phyloP scores from a whole-genome alignment of 352 stramenopile species.

The Globisporangium barbulae region DNA sequence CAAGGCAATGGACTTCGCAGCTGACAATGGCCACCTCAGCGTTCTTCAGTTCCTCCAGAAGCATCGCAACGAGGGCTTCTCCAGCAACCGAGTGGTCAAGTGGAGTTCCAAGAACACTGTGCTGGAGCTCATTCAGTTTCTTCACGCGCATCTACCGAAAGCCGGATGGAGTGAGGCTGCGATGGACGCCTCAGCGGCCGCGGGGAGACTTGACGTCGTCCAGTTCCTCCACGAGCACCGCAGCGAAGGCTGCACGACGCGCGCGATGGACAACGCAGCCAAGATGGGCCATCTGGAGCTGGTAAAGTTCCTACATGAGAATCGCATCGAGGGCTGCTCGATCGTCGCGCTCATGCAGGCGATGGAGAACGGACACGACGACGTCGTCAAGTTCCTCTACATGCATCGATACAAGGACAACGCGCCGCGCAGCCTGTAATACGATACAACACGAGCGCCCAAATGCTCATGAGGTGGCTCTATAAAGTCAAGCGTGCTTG shows the following conservation, averaged over 20 bases:
- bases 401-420: constrained; percentile 18
- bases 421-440: constrained; percentile 9
- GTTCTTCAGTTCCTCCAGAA: constrained; percentile 22
- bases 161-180: constrained; percentile 16
- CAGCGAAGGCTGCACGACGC: constrained; percentile 11
- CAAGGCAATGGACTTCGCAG: constrained; percentile 16
- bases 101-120: constrained; percentile 12
- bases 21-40: constrained; percentile 17
- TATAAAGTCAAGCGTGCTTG: too few relatives aligned
- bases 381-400: constrained; percentile 21
- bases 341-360: constrained; percentile 13
- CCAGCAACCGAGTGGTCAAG: constrained; percentile 5
- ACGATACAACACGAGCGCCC: background rate
- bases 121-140: constrained; percentile 22
- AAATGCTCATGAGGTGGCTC: background rate
- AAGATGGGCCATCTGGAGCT: constrained; percentile 12
- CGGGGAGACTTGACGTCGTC: constrained; percentile 18
- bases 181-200: constrained; percentile 17
- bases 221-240: constrained; percentile 13
- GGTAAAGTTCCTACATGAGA: constrained; percentile 14
- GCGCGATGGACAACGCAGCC: constrained; percentile 15
- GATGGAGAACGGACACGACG: constrained; percentile 9
- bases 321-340: constrained; percentile 14
- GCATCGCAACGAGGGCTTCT: constrained; percentile 23
- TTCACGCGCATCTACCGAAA: constrained; percentile 18